Conservation (phyloP, 129 eudicot species). For the Silybum marianum region DNA sequence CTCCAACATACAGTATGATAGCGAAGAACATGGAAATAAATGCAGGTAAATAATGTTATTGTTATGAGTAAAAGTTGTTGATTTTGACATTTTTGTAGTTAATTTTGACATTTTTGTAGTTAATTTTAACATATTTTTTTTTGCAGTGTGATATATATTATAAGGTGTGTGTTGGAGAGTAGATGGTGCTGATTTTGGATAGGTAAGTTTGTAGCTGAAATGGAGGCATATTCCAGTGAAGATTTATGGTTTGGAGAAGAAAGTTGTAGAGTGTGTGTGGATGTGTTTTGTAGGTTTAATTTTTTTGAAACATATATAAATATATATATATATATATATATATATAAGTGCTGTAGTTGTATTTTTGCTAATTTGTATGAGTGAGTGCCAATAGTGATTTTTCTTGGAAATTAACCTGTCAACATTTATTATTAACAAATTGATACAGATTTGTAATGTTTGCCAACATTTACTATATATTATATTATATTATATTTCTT, state of each 20-base stretch:
- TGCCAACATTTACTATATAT: constrained; percentile 6
- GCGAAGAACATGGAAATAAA: constrained; percentile 44
- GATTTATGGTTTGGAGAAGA: constrained; percentile 15
- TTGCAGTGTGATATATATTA: constrained; percentile 30
- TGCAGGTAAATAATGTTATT: constrained; percentile 36
- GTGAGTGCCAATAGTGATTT: constrained; percentile 36
- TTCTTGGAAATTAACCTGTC: constrained; percentile 26
- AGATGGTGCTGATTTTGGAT: constrained; percentile 30
- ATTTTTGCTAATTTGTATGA: constrained; percentile 2
- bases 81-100: neutral
- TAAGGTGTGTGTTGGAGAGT: constrained; percentile 26
- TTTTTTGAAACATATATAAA: constrained; percentile 15
- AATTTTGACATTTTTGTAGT: neutral
- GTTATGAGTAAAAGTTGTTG: neutral
- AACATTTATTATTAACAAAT: constrained; percentile 30
- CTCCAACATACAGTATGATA: constrained; percentile 32
- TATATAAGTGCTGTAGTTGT: neutral
- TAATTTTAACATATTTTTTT: neutral
- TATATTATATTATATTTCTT: neutral
- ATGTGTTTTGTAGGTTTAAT: constrained; percentile 31
- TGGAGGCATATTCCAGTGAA: constrained; percentile 10
- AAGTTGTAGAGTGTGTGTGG: constrained; percentile 25
- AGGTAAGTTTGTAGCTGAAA: constrained; percentile 27
- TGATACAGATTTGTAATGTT: constrained; percentile 22
- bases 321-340: neutral